These are phyloP conservation scores for Ceratopteris richardii DNA, from an alignment of 75 land plant genomes.

Conservation along the genomic window DNA sequence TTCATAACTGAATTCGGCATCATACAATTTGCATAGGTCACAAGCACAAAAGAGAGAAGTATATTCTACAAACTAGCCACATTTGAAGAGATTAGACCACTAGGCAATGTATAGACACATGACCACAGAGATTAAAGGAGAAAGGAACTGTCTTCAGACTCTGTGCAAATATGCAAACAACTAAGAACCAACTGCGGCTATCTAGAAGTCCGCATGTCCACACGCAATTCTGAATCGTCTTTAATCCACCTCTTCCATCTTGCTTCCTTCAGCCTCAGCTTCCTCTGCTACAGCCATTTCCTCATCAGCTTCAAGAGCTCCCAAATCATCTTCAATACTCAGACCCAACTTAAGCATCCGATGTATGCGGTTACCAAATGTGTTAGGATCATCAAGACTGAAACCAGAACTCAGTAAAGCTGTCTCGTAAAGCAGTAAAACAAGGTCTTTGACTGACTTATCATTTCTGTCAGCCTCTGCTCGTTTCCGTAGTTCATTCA, in stretches of 20 bases:
- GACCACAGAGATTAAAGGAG: no score
- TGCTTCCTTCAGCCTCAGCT: constrained; percentile 54
- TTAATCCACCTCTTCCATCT: constrained; percentile 87
- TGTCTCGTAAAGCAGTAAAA: constrained; percentile 70
- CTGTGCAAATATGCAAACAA: no score
- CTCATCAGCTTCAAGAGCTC: constrained; percentile 28
- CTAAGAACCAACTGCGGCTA: no score
- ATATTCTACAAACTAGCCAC: no score
- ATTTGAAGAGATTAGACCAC: no score
- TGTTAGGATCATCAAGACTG: constrained; percentile 78
- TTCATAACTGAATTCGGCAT: no score
- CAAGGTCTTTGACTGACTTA: constrained; percentile 73
- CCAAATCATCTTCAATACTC: constrained; percentile 60
- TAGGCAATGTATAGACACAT: no score
- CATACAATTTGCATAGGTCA: no score
- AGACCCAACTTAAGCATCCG: constrained; percentile 84
- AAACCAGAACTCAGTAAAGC: constrained; percentile 79
- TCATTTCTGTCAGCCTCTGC: constrained; percentile 73
- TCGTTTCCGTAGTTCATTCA: constrained; percentile 66
- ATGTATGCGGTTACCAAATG: constrained; percentile 65
- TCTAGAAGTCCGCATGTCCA: no score
- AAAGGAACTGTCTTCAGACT: no score
- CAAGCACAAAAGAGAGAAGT: no score
- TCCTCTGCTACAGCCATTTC: constrained; percentile 34
- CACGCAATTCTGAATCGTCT: no score